These are phyloP conservation scores for Komagataella pseudopastoris DNA, from an alignment of 805 yeast genomes.

Conservation along the genomic window DNA sequence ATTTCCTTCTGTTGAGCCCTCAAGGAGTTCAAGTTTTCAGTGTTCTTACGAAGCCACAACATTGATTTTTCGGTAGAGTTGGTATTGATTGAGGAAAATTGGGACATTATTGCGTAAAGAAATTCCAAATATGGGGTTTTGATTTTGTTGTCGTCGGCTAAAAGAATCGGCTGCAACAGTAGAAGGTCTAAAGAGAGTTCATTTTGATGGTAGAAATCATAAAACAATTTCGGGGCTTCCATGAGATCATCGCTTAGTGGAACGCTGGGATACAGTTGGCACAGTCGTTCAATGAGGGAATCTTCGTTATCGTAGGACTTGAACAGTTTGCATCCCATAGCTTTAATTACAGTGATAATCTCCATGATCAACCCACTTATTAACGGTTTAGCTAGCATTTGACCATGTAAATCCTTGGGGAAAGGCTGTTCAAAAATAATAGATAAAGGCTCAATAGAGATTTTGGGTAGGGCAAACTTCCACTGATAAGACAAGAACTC, in stretches of 20 bases:
- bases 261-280: constrained; percentile 24
- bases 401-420: constrained; percentile 43
- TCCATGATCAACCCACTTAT: constrained; percentile 71
- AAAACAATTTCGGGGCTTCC: constrained; percentile 48
- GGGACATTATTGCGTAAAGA: constrained; percentile 66
- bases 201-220: constrained; percentile 44
- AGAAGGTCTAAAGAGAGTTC: constrained; percentile 62
- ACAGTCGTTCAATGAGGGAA: constrained; percentile 41
- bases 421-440: constrained; percentile 59
- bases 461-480: constrained; percentile 69
- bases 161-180: constrained; percentile 70
- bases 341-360: constrained; percentile 55
- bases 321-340: constrained; percentile 65
- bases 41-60: constrained; percentile 19
- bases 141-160: constrained; percentile 80
- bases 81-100: constrained; percentile 36
- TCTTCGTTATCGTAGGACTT: constrained; percentile 58
- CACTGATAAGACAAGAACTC: constrained; percentile 68
- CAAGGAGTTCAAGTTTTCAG: constrained; percentile 14
- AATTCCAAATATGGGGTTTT: constrained; percentile 88
- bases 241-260: constrained; percentile 16
- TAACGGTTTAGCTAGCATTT: constrained; percentile 76
- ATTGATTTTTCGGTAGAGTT: constrained; percentile 19
- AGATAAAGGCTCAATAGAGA: constrained; percentile 67
- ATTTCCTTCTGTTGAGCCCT: constrained; percentile 14